Conservation (phyloP, 257 asterid genomes). For the Penstemon eatonii region DNA sequence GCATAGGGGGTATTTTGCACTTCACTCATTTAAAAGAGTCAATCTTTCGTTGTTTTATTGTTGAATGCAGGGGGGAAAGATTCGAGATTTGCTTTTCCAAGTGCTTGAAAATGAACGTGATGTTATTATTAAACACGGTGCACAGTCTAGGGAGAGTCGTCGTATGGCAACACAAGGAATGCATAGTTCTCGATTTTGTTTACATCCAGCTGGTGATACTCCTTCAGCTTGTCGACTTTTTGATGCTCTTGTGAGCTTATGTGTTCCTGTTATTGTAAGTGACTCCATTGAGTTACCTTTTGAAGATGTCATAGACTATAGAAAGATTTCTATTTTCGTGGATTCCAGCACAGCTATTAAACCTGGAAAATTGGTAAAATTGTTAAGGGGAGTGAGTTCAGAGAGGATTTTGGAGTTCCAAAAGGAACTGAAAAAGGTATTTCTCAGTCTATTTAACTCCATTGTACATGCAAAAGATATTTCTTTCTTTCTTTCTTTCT, state of each 20-base stretch:
- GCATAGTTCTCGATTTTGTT: slow-evolving; percentile 88
- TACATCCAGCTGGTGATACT: slow-evolving; percentile 99
- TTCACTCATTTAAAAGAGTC: too few species aligned
- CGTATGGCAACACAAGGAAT: slow-evolving; percentile 89
- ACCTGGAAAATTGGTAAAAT: slow-evolving; percentile 72
- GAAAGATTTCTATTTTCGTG: slow-evolving; percentile 79
- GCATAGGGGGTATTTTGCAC: too few species aligned
- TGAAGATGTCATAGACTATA: slow-evolving; percentile 89
- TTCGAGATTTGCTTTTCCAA: slow-evolving; percentile 87
- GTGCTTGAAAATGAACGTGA: slow-evolving; percentile 80
- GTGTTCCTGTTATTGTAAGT: slow-evolving; percentile 90
- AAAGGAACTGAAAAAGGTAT: slow-evolving; percentile 74
- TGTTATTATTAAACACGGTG: slow-evolving; percentile 81
- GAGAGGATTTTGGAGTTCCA: slow-evolving; percentile 73
- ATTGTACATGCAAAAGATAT: slow-evolving; percentile 3
- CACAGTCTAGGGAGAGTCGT: slow-evolving; percentile 95
- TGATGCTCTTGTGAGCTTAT: slow-evolving; percentile 95
- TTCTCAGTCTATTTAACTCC: slow-evolving; percentile 5
- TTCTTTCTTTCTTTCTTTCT: neutral
- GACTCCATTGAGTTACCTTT: slow-evolving; percentile 92
- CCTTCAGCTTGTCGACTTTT: slow-evolving; percentile 99
- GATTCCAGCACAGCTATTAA: slow-evolving; percentile 68
- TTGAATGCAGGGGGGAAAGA: slow-evolving; percentile 77
- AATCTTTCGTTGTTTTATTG: neutral
- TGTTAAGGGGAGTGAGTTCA: slow-evolving; percentile 59